Evolutionary conservation across 148 eudicot species (phyloP).

Genomic region (Polygonum aviculare): DNA sequence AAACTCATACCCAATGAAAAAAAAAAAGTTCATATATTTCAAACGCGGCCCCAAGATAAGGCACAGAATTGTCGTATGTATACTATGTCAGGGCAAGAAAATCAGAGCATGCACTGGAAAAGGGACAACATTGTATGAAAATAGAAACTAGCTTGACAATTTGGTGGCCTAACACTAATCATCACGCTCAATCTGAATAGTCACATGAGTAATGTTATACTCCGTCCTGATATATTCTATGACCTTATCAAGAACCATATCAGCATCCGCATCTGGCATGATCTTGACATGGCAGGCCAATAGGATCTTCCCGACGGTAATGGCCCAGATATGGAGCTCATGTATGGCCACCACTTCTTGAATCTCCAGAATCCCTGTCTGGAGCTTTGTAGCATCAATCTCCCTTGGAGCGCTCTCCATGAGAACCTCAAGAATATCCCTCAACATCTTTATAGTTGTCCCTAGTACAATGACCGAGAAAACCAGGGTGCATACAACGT

Average conservation of each 20-base stretch:
- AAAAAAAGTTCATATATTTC: not conserved
- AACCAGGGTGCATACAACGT: slow-evolving; percentile 77
- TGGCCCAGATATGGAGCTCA: slow-evolving; percentile 95
- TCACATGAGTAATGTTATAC: slow-evolving; percentile 84
- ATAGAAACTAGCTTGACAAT: not conserved
- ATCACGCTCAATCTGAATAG: slow-evolving; percentile 82
- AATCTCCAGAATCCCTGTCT: slow-evolving; percentile 62
- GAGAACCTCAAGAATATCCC: slow-evolving; percentile 71
- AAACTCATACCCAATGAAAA: not conserved
- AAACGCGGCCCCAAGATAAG: not conserved
- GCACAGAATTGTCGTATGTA: not conserved
- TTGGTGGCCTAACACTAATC: not conserved
- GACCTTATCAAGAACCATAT: slow-evolving; percentile 76
- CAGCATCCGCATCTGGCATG: slow-evolving; percentile 73
- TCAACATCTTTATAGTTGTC: slow-evolving; percentile 73
- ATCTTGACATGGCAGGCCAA: slow-evolving; percentile 89
- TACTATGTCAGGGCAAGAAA: not conserved
- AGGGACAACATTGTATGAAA: not conserved
- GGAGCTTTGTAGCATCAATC: slow-evolving; percentile 77
- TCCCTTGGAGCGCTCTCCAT: slow-evolving; percentile 99
- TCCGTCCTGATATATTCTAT: slow-evolving; percentile 65
- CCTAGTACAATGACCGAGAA: slow-evolving; percentile 70
- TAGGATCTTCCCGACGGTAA: slow-evolving; percentile 79
- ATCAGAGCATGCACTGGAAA: not conserved
- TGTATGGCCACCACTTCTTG: slow-evolving; percentile 83